Conservation (phyloP, 306 rosid genomes). For the Hylodesmum podocarpum region DNA sequence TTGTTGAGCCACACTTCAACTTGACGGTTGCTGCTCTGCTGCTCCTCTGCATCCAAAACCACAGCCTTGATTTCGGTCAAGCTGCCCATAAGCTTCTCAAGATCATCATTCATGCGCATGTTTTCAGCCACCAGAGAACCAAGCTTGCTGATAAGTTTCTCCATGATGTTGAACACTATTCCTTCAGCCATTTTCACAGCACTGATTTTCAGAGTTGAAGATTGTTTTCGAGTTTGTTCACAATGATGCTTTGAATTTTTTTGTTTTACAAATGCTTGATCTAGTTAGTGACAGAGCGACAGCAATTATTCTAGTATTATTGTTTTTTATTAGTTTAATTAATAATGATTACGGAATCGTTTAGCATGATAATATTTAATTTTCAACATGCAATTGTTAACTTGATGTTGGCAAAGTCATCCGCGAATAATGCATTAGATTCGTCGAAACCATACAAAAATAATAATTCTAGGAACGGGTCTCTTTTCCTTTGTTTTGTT, state of each 20-base stretch:
- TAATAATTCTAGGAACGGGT: too few species aligned
- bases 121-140: not conserved
- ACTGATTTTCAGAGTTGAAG: not conserved
- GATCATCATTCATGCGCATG: conserved; percentile 2
- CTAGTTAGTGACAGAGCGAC: not conserved
- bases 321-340: too few species aligned
- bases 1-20: not conserved
- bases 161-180: not conserved
- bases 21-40: not conserved
- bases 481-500: too few species aligned
- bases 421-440: too few species aligned
- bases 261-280: not conserved
- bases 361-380: too few species aligned
- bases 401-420: too few species aligned
- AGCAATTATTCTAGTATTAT: too few species aligned
- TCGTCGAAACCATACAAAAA: too few species aligned
- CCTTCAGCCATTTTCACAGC: not conserved
- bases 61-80: not conserved
- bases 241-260: not conserved
- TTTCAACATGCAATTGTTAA: too few species aligned
- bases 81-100: not conserved
- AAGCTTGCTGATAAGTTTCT: not conserved
- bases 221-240: not conserved
- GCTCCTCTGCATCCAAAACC: conserved; percentile 12
- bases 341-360: too few species aligned